Percentiles rank a stretch among this genome's conserved stretches.
Conservation (phyloP, 1,284 basidiomycete genomes). For the Cutaneotrichosporon dermatis region DNA sequence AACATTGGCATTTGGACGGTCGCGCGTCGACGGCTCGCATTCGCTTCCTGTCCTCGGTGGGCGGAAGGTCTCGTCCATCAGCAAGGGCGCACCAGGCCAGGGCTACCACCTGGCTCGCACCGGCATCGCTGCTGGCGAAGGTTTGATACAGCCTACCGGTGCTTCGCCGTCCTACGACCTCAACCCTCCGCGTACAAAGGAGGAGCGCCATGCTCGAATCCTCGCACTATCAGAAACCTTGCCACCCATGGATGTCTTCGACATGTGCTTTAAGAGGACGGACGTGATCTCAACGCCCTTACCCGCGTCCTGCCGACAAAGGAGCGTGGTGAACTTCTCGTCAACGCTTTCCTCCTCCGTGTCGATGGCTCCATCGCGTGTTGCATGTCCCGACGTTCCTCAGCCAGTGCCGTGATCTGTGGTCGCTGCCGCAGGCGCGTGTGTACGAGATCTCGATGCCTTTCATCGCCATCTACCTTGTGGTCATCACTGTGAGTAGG, state of each 20-base stretch:
- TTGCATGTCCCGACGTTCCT: conserved; percentile 47
- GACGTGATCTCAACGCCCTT: conserved; percentile 45
- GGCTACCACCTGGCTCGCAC: conserved; percentile 38
- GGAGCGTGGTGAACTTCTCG: conserved; percentile 43
- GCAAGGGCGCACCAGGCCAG: conserved; percentile 32
- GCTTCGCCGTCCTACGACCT: background rate
- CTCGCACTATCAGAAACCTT: conserved; percentile 40
- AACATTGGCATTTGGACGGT: conserved; percentile 49
- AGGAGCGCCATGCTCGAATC: conserved; percentile 32
- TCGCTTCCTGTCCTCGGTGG: conserved; percentile 36
- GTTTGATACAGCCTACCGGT: background rate
- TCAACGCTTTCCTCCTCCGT: conserved; percentile 43
- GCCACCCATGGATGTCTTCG: conserved; percentile 44
- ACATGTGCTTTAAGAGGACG: conserved; percentile 42
- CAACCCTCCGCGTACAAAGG: conserved; percentile 8
- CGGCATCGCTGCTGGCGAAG: conserved; percentile 9
- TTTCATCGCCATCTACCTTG: conserved; percentile 46
- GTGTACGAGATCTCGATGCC: conserved; percentile 46
- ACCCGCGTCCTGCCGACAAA: conserved; percentile 42
- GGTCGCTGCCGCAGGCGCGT: conserved; percentile 39
- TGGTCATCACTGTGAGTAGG: conserved; percentile 41
- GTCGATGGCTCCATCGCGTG: conserved; percentile 50
- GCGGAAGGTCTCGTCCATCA: conserved; percentile 26
- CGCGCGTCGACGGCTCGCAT: conserved; percentile 37
- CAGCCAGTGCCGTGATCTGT: conserved; percentile 46